Evolutionary conservation across 768 basidiomycete genomes (phyloP).

Genomic region (Termitomyces sp.): DNA sequence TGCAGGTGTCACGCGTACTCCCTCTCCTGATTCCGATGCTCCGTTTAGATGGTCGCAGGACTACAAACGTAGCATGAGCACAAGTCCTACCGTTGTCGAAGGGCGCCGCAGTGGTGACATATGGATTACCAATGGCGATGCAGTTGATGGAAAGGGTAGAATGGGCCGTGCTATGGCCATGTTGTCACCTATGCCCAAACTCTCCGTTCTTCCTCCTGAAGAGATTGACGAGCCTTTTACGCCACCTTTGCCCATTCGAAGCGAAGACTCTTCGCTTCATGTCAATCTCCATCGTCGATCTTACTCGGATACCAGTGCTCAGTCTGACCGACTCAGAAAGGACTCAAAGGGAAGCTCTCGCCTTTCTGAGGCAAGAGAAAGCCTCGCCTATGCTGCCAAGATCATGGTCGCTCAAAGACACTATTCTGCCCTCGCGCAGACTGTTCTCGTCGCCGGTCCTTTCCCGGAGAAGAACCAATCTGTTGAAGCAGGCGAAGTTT

Average conservation of each 20-base stretch:
- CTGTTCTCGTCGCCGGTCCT: conserved; percentile 45
- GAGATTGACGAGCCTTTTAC: conserved; percentile 45
- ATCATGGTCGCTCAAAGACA: conserved; percentile 75
- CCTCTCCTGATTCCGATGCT: conserved; percentile 39
- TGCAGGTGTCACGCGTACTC: conserved; percentile 35
- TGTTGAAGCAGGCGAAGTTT: conserved; percentile 25
- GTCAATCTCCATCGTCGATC: conserved; percentile 47
- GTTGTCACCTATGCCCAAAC: conserved; percentile 58
- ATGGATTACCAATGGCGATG: conserved; percentile 72
- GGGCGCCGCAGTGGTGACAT: conserved; percentile 71
- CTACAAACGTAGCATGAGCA: conserved; percentile 61
- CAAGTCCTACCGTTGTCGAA: conserved; percentile 65
- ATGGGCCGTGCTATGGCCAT: conserved; percentile 60
- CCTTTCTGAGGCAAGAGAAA: conserved; percentile 48
- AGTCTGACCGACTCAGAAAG: conserved; percentile 48
- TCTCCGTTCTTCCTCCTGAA: conserved; percentile 61
- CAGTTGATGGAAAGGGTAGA: conserved; percentile 61
- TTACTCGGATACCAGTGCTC: conserved; percentile 51
- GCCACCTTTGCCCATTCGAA: conserved; percentile 61
- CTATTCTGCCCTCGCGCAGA: conserved; percentile 68
- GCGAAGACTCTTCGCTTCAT: conserved; percentile 42
- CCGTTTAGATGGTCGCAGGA: conserved; percentile 45
- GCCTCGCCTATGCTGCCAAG: conserved; percentile 43
- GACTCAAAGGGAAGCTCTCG: conserved; percentile 57
- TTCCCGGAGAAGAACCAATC: conserved; percentile 39